Evolutionary conservation across 495 filamentous ascomycete species (phyloP).

Genomic region (Penicillium roqueforti): DNA sequence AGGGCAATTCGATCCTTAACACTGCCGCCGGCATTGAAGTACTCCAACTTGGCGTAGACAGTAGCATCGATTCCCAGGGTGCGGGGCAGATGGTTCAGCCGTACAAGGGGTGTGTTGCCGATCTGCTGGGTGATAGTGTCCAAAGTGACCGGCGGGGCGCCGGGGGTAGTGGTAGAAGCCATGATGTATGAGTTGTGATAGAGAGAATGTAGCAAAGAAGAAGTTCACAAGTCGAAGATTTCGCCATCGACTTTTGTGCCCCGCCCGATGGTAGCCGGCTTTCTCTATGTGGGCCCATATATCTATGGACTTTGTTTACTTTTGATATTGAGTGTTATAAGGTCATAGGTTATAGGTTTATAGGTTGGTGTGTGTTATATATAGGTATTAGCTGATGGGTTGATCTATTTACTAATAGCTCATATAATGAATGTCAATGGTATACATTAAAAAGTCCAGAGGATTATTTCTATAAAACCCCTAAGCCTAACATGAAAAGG

Average conservation of each 20-base stretch:
- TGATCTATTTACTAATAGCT: too few relatives aligned
- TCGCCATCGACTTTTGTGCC: conserved; percentile 16
- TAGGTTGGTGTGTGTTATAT: not conserved
- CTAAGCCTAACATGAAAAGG: too few relatives aligned
- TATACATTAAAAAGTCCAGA: too few relatives aligned
- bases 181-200: conserved; percentile 6
- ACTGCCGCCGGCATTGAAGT: conserved; percentile 96
- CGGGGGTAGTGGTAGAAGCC: conserved; percentile 33
- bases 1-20: conserved; percentile 97
- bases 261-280: conserved; percentile 21
- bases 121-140: conserved; percentile 66
- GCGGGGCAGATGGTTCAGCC: conserved; percentile 85
- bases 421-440: too few relatives aligned
- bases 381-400: too few relatives aligned
- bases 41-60: conserved; percentile 92
- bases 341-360: too few relatives aligned
- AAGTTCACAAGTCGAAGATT: conserved; percentile 2
- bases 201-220: not conserved
- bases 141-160: conserved; percentile 54
- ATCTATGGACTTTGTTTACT: not conserved
- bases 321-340: too few relatives aligned
- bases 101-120: conserved; percentile 91
- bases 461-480: too few relatives aligned
- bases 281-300: conserved; percentile 1
- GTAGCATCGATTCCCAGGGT: conserved; percentile 82